These are phyloP conservation scores for Candida mattraensis DNA, from an alignment of 805 yeast species.

Conservation along the genomic window DNA sequence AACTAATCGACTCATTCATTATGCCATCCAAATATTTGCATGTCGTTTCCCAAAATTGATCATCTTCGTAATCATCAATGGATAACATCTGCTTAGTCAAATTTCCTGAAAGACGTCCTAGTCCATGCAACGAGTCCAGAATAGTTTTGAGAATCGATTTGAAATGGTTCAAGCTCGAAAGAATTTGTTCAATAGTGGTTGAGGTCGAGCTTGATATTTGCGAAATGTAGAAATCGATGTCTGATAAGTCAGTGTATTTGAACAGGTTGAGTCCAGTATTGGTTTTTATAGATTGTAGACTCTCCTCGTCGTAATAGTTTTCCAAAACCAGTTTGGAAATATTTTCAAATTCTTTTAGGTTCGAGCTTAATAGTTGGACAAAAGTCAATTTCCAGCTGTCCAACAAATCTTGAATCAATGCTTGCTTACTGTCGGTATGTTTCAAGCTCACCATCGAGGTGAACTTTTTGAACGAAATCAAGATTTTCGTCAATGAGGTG, in stretches of 20 bases:
- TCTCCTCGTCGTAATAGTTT: slow-evolving; percentile 14
- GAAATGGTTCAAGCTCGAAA: slow-evolving; percentile 21
- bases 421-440: slow-evolving; percentile 5
- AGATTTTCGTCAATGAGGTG: slow-evolving; percentile 17
- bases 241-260: slow-evolving; percentile 22
- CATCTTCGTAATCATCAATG: slow-evolving; percentile 37
- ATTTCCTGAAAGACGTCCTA: slow-evolving; percentile 19
- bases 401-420: slow-evolving; percentile 20
- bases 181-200: slow-evolving; percentile 15
- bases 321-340: slow-evolving; percentile 21
- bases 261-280: slow-evolving; percentile 22
- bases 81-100: slow-evolving; percentile 33
- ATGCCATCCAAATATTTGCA: slow-evolving; percentile 14
- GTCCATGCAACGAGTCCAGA: slow-evolving; percentile 20
- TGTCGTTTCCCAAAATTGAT: slow-evolving; percentile 29
- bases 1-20: slow-evolving; percentile 18
- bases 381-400: slow-evolving; percentile 22
- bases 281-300: slow-evolving; percentile 9
- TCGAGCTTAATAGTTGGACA: slow-evolving; percentile 10
- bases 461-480: slow-evolving; percentile 31
- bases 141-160: slow-evolving; percentile 14
- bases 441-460: slow-evolving; percentile 29
- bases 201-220: slow-evolving; percentile 18
- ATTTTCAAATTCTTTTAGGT: slow-evolving; percentile 19
- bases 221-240: slow-evolving; percentile 22